Evolutionary conservation across 2,329 filamentous ascomycete species (phyloP).

Genomic region (Calonectria pseudoreteaudii): DNA sequence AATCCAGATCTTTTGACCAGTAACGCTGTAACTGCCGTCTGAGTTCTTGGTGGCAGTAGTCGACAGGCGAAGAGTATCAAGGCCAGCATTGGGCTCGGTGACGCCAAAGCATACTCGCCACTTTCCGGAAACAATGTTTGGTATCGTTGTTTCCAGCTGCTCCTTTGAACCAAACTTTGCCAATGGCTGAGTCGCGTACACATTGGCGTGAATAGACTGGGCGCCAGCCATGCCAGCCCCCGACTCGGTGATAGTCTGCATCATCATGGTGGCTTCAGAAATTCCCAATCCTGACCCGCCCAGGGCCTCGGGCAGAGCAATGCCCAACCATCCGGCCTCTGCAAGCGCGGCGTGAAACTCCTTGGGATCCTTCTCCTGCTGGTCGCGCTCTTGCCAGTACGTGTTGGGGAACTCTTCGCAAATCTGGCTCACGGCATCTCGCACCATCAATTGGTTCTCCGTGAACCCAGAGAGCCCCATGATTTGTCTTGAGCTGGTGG

Average conservation of each 20-base stretch:
- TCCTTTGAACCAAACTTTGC: constrained; percentile 77
- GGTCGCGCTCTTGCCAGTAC: constrained; percentile 83
- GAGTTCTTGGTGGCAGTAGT: constrained; percentile 69
- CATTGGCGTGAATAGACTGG: constrained; percentile 72
- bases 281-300: constrained; percentile 83
- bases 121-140: constrained; percentile 77
- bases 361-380: constrained; percentile 76
- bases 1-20: constrained; percentile 91
- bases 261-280: constrained; percentile 87
- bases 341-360: constrained; percentile 82
- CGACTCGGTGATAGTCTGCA: constrained; percentile 83
- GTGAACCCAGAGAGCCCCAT: constrained; percentile 82
- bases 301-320: constrained; percentile 79
- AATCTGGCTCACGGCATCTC: constrained; percentile 75
- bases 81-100: constrained; percentile 80
- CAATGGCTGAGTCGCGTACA: constrained; percentile 81
- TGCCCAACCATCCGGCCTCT: constrained; percentile 83
- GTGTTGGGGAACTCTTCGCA: constrained; percentile 78
- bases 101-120: constrained; percentile 85
- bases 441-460: constrained; percentile 77
- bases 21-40: constrained; percentile 73
- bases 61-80: constrained; percentile 79
- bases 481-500: constrained; percentile 53
- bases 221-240: constrained; percentile 83
- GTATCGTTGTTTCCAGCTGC: constrained; percentile 74